Evolutionary conservation across 2,329 filamentous ascomycete genomes (phyloP).

Genomic region (Stenocarpella maydis): DNA sequence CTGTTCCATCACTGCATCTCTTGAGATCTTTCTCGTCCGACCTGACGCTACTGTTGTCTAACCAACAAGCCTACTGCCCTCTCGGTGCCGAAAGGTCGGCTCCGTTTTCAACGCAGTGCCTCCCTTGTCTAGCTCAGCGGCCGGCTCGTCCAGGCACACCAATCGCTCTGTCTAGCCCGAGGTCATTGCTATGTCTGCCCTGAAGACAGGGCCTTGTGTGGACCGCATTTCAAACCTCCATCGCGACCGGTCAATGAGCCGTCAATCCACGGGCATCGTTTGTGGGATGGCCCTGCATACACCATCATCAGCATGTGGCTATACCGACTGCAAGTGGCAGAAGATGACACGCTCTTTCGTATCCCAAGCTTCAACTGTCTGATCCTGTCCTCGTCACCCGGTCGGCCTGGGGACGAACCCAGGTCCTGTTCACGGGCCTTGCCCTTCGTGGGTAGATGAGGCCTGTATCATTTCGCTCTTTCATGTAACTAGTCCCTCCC

Average conservation of each 20-base stretch:
- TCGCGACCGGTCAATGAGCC: not conserved
- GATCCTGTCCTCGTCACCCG: not conserved
- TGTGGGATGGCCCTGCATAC: not conserved
- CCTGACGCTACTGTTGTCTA: not conserved
- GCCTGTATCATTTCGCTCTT: not conserved
- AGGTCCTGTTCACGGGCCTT: not conserved
- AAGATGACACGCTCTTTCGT: not conserved
- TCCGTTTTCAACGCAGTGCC: not conserved
- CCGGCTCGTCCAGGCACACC: slow-evolving; percentile 3
- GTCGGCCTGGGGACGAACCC: not conserved
- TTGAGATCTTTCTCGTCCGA: not conserved
- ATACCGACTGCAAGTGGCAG: not conserved
- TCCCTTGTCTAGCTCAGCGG: not conserved
- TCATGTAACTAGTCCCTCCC: not conserved
- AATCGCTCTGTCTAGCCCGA: not conserved
- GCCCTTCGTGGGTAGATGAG: not conserved
- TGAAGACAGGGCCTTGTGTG: no score
- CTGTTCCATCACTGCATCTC: no score
- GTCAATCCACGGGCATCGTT: not conserved
- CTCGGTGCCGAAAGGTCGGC: slow-evolving; percentile 23
- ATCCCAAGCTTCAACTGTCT: not conserved
- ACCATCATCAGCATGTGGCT: not conserved
- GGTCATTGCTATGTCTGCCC: not conserved
- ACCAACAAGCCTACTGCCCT: not conserved
- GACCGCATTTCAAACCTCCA: not conserved